phyloP scores from a whole-genome alignment of 164 flowering plant genomes.

The Platanus orientalis region DNA sequence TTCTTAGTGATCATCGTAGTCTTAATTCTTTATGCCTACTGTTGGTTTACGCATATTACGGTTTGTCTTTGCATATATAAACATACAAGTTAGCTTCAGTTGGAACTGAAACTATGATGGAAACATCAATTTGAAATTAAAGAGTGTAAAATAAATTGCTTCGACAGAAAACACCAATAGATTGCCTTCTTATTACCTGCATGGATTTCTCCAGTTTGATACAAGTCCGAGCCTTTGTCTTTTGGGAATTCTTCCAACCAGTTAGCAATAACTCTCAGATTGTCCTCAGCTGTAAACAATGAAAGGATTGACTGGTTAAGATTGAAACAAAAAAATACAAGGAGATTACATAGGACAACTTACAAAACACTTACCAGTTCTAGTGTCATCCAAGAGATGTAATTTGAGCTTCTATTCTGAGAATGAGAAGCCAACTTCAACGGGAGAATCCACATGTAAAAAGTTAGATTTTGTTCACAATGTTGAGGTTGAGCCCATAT shows the following conservation, averaged over 20 bases:
- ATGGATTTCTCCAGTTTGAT: conserved; percentile 19
- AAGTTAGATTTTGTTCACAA: conserved; percentile 34
- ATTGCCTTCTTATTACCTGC: conserved; percentile 10
- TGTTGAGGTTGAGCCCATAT: too few species aligned
- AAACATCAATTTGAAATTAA: too few species aligned
- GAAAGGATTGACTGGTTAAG: background rate
- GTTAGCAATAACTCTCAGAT: conserved; percentile 12
- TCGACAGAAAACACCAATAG: too few species aligned
- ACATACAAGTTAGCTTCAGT: too few species aligned
- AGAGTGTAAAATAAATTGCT: too few species aligned
- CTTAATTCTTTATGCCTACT: too few species aligned
- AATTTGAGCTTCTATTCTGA: conserved; percentile 37
- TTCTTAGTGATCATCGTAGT: too few species aligned
- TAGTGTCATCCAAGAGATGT: conserved; percentile 34
- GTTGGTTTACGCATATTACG: too few species aligned
- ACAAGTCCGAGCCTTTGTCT: conserved; percentile 17
- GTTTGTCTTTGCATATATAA: too few species aligned
- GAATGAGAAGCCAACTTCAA: conserved; percentile 50
- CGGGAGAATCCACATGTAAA: conserved; percentile 43
- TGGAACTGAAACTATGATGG: too few species aligned
- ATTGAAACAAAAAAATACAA: too few species aligned
- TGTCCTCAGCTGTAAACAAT: conserved; percentile 13
- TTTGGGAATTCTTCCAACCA: conserved; percentile 19
- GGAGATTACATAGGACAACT: too few species aligned
- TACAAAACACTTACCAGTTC: conserved; percentile 25